Conservation (phyloP, 331 rosid species). For the Stylosanthes scabra region DNA sequence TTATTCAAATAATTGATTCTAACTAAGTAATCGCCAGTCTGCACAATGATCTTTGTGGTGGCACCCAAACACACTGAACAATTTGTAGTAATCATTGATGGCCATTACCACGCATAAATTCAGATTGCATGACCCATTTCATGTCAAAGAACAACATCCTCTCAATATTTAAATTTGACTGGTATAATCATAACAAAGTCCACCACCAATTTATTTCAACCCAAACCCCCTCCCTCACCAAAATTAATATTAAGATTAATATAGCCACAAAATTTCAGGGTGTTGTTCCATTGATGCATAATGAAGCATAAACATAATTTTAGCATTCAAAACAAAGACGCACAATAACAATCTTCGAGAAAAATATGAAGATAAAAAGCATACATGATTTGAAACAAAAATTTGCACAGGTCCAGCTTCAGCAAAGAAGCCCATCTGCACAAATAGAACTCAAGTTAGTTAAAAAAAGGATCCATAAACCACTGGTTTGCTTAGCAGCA, state of each 20-base stretch:
- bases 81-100: not conserved
- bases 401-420: constrained; percentile 99
- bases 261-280: not conserved
- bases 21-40: not conserved
- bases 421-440: constrained; percentile 95
- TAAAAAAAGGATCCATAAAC: constrained; percentile 4
- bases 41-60: not conserved
- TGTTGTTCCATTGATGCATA: not conserved
- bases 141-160: not conserved
- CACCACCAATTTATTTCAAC: constrained; percentile 9
- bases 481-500: constrained; percentile 2
- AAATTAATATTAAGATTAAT: constrained; percentile 7
- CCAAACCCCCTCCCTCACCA: not conserved
- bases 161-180: not conserved
- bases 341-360: not conserved
- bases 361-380: constrained; percentile 24
- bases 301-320: constrained; percentile 13
- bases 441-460: constrained; percentile 19
- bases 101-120: not conserved
- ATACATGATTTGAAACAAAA: constrained; percentile 93
- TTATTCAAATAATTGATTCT: not conserved
- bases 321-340: not conserved
- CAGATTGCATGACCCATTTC: not conserved
- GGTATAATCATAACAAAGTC: constrained; percentile 8
- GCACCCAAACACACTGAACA: not conserved